Percentiles rank a stretch among this genome's conserved stretches.
phyloP scores from a whole-genome alignment of 495 filamentous ascomycete genomes.

The Rhizodiscina lignyota region DNA sequence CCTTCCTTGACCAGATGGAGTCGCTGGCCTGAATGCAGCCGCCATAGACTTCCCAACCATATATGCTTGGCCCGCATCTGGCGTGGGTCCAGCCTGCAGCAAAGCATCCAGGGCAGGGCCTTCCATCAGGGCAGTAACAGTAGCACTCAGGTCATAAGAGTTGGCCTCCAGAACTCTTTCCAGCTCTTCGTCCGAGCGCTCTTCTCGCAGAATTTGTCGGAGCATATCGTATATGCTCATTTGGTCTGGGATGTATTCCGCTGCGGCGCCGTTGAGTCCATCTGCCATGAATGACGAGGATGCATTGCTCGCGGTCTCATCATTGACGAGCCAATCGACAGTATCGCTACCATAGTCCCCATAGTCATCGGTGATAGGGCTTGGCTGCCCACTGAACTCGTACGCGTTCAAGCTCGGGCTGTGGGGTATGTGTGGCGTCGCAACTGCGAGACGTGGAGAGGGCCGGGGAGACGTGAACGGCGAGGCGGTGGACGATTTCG shows the following conservation, averaged over 20 bases:
- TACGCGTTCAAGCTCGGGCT: conserved; percentile 89
- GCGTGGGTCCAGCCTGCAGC: conserved; percentile 1
- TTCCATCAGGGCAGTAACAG: conserved; percentile 74
- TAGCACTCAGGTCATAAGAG: conserved; percentile 81
- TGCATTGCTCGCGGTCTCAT: conserved; percentile 62
- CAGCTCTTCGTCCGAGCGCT: conserved; percentile 83
- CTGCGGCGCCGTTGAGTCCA: conserved; percentile 50
- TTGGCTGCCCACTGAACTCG: conserved; percentile 63
- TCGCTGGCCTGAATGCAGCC: conserved; percentile 53
- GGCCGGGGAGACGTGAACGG: conserved; percentile 91
- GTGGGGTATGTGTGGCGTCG: conserved; percentile 82
- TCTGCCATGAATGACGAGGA: conserved; percentile 31
- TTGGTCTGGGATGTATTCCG: conserved; percentile 65
- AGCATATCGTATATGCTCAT: conserved; percentile 99
- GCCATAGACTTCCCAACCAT: conserved; percentile 86
- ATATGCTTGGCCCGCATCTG: conserved; percentile 26
- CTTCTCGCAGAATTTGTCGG: conserved; percentile 80
- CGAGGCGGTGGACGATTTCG: conserved; percentile 59
- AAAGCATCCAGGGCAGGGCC: conserved; percentile 23
- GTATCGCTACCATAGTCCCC: conserved; percentile 86
- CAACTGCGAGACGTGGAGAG: conserved; percentile 80
- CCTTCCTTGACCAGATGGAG: conserved; percentile 52
- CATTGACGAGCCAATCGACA: conserved; percentile 90
- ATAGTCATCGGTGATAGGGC: conserved; percentile 66
- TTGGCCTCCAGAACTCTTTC: conserved; percentile 75